Base-by-base conservation (phyloP, 2,329 filamentous ascomycete genomes). In the Cladorrhinum sp. region DNA sequence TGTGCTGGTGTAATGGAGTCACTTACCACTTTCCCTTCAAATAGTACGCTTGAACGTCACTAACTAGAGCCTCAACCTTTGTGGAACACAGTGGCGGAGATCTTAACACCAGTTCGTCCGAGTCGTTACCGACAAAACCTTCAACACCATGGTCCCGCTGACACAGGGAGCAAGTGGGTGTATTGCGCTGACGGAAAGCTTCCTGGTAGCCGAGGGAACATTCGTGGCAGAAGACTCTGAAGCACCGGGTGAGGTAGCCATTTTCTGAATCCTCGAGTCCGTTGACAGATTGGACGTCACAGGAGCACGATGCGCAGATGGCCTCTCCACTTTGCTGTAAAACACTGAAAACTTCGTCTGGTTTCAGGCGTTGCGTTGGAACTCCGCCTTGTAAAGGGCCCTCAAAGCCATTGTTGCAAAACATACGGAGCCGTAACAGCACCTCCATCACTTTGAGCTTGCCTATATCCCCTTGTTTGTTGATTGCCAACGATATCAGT, bases 311-410 rank as follows among this genome's bases (percentile, higher is more conserved):
- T 1, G 32, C 18, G 1, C 52, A 55, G 7, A 24, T 38, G 32
- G 27, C 27, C 52, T 55, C 52, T n/a, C 22, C 38, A 8, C 38
- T 55, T 18, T 55, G 52, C 10, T 55, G 52, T 20, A 55, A 13
- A 8, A 41, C 23, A 20, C 52, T 55, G 2, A 55, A 22, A 4
- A 55, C n/a, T 18, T 55, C 52, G 24, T 45, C 52, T 13, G 38
- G 32, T 22, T 41, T 18, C 22, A n/a, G 8, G 6, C 6, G 3
- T 2, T 23, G 20, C 2, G 22, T 1, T 8, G n/a, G 12, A 20
- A 24, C 13, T 3, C 20, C 10, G 52, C 22, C 32, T 3, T 38
- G 1, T 2, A n/a, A 3, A n/a, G 29, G n/a, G 9, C 13, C 20
- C 3, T 41, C 13, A 18, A 24, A 12, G 32, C 52, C 52, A 12